phyloP scores from a whole-genome alignment of 75 land plant genomes.

The Ceratopteris richardii region DNA sequence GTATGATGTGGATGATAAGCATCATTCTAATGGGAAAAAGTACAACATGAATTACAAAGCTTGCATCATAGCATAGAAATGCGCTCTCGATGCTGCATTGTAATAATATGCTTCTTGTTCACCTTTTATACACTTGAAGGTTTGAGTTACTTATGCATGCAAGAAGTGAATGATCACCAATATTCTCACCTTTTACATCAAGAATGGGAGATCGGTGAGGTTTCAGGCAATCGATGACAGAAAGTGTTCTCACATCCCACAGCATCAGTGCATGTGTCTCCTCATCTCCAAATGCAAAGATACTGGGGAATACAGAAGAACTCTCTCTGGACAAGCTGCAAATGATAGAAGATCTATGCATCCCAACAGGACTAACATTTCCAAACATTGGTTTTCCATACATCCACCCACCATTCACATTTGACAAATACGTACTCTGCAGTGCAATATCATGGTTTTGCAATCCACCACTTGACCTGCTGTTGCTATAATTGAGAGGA shows the following conservation, averaged over 20 bases:
- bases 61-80: no score
- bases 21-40: no score
- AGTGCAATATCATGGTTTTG: neutral
- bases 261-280: conserved; percentile 31
- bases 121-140: conserved; percentile 42
- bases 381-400: conserved; percentile 27
- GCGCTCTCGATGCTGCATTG: no score
- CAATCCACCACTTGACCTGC: conserved; percentile 6
- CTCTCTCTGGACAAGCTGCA: conserved; percentile 1
- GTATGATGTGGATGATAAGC: no score
- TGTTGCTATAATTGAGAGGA: conserved; percentile 6
- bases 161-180: conserved; percentile 28
- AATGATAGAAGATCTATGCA: conserved; percentile 56
- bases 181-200: conserved; percentile 45
- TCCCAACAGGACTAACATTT: conserved; percentile 38
- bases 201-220: conserved; percentile 44
- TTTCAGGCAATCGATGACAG: conserved; percentile 17
- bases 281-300: conserved; percentile 80
- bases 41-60: no score
- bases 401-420: conserved; percentile 14
- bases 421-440: neutral
- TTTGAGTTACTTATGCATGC: conserved; percentile 55
- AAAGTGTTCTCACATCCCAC: conserved; percentile 43
- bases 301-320: neutral
- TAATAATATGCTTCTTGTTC: no score